Conservation (phyloP, 306 rosid genomes). For the Purshia tridentata region DNA sequence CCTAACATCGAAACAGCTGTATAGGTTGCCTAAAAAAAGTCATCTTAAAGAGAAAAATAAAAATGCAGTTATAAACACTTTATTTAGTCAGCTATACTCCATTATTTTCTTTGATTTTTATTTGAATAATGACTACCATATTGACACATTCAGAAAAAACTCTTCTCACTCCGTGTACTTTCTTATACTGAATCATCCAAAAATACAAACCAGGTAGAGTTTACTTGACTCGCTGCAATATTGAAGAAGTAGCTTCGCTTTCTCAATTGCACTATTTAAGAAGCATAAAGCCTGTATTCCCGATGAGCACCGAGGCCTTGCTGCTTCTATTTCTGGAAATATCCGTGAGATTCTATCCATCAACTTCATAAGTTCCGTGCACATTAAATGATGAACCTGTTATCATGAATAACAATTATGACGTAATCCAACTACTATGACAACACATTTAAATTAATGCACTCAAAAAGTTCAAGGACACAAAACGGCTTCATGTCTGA, state of each 20-base stretch:
- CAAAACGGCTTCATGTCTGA: not conserved
- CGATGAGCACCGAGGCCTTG: slow-evolving; percentile 70
- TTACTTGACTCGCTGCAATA: slow-evolving; percentile 69
- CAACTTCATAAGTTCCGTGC: slow-evolving; percentile 56
- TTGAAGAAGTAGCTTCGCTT: slow-evolving; percentile 57
- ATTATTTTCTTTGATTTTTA: not conserved
- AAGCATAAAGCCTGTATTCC: slow-evolving; percentile 65
- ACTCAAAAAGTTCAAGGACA: slow-evolving; percentile 11
- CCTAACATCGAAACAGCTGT: not conserved
- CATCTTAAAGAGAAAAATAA: not conserved
- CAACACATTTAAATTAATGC: slow-evolving; percentile 20
- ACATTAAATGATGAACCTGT: slow-evolving; percentile 69
- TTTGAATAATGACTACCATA: not conserved
- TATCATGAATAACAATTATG: slow-evolving; percentile 30
- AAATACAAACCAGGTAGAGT: slow-evolving; percentile 77
- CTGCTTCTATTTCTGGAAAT: slow-evolving; percentile 67
- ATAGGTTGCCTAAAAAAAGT: not conserved
- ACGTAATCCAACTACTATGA: slow-evolving; percentile 10
- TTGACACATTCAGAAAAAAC: not conserved
- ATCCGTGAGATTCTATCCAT: slow-evolving; percentile 50
- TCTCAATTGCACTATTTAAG: slow-evolving; percentile 47
- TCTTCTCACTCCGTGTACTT: slow-evolving; percentile 8
- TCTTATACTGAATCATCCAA: slow-evolving; percentile 21
- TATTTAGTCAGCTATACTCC: not conserved
- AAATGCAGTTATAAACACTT: not conserved